These are phyloP conservation scores for Monosporascus cannonballus DNA, from an alignment of 2,329 filamentous ascomycete genomes.

Conservation along the genomic window DNA sequence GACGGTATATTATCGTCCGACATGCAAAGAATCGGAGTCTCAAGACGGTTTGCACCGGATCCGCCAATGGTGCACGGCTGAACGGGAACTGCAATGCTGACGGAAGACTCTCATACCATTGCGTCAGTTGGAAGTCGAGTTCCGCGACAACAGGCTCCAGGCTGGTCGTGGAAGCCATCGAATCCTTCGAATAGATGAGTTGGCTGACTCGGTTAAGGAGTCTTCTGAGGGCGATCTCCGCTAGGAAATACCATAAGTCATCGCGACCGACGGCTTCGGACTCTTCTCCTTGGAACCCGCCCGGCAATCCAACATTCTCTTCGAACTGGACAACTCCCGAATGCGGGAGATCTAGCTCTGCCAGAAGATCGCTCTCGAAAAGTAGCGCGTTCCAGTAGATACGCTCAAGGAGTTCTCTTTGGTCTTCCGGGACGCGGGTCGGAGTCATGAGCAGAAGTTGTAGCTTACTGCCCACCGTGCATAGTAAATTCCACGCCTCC, in stretches of 20 bases:
- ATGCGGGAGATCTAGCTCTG: constrained; percentile 74
- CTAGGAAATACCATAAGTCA: constrained; percentile 81
- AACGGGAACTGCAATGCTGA: constrained; percentile 72
- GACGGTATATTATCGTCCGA: constrained; percentile 79
- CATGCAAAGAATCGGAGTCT: constrained; percentile 78
- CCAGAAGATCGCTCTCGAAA: constrained; percentile 74
- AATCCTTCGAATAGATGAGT: constrained; percentile 71
- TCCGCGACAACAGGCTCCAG: constrained; percentile 74
- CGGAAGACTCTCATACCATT: constrained; percentile 79
- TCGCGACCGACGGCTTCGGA: constrained; percentile 61
- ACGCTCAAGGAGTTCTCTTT: constrained; percentile 67
- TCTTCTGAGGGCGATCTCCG: constrained; percentile 72
- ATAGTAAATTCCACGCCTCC: constrained; percentile 77
- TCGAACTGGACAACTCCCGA: constrained; percentile 79
- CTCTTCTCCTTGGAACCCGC: constrained; percentile 69
- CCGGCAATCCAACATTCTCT: constrained; percentile 71
- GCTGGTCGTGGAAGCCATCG: constrained; percentile 63
- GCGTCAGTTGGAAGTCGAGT: constrained; percentile 73
- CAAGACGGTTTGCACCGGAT: constrained; percentile 73
- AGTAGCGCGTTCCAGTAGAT: constrained; percentile 82
- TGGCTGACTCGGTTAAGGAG: constrained; percentile 75
- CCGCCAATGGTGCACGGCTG: constrained; percentile 57
- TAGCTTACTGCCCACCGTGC: constrained; percentile 74
- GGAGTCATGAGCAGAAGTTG: constrained; percentile 72
- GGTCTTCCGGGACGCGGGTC: constrained; percentile 61